Conservation (phyloP, 2,329 filamentous ascomycete genomes). For the Cordyceps fumosorosea region DNA sequence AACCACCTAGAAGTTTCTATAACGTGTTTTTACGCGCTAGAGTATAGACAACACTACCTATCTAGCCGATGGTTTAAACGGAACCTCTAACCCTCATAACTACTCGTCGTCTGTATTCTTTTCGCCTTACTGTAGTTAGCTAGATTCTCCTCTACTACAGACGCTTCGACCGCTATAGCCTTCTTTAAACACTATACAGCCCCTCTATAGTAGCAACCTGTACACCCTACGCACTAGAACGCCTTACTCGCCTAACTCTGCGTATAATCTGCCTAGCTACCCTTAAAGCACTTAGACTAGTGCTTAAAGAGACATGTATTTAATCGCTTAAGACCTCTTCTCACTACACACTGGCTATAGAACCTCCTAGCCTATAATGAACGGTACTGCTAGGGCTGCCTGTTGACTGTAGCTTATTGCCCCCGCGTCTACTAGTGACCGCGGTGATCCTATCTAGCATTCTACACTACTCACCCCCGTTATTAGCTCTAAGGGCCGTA, state of each 20-base stretch:
- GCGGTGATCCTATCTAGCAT: constrained; percentile 54
- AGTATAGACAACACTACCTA: constrained; percentile 51
- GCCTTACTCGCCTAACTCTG: constrained; percentile 53
- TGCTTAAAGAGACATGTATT: constrained; percentile 43
- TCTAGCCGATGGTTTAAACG: constrained; percentile 50
- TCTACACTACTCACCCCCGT: constrained; percentile 86
- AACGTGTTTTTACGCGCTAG: constrained; percentile 30
- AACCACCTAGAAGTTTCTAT: no score
- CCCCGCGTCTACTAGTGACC: constrained; percentile 60
- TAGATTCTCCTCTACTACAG: constrained; percentile 41
- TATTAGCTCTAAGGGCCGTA: constrained; percentile 86
- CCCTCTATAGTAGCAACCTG: constrained; percentile 50
- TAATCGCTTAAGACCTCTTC: constrained; percentile 51
- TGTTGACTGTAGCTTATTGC: constrained; percentile 71
- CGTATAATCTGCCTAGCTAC: constrained; percentile 47
- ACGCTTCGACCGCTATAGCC: constrained; percentile 51
- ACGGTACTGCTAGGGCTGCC: constrained; percentile 58
- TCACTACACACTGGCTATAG: constrained; percentile 49
- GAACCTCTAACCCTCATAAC: constrained; percentile 40
- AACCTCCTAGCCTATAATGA: constrained; percentile 55
- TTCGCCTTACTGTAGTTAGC: constrained; percentile 45
- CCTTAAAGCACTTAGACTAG: constrained; percentile 43
- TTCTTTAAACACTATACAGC: constrained; percentile 36
- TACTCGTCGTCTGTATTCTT: constrained; percentile 47
- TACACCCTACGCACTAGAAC: constrained; percentile 57